Conservation (phyloP, 2,329 filamentous ascomycete species). For the Cadophora malorum region DNA sequence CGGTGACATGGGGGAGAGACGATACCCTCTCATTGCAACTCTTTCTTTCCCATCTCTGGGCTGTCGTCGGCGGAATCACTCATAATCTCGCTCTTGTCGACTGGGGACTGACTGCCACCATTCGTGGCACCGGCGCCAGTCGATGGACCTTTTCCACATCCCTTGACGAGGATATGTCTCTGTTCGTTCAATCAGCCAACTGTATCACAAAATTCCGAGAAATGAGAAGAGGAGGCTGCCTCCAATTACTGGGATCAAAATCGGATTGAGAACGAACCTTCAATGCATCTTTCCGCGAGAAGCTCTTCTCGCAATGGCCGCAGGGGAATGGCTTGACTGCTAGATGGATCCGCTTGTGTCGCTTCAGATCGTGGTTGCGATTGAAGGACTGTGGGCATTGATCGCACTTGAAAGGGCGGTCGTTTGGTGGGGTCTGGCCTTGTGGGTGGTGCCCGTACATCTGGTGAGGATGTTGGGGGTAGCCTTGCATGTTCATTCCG, state of each 20-base stretch:
- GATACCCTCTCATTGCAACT: constrained; percentile 28
- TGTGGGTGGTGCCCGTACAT: constrained; percentile 66
- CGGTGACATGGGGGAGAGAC: not conserved
- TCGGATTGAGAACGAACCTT: constrained; percentile 70
- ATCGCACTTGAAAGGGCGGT: constrained; percentile 94
- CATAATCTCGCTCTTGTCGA: constrained; percentile 42
- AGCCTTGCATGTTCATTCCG: constrained; percentile 49
- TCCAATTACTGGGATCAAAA: constrained; percentile 32
- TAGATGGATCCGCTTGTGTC: constrained; percentile 93
- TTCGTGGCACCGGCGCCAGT: constrained; percentile 33
- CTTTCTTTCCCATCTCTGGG: constrained; percentile 41
- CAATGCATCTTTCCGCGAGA: constrained; percentile 93
- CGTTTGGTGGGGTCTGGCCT: constrained; percentile 63
- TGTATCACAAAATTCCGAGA: constrained; percentile 5
- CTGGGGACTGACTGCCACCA: constrained; percentile 40
- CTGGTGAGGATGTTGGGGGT: constrained; percentile 57
- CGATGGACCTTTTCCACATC: constrained; percentile 59
- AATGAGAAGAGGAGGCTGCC: constrained; percentile 19
- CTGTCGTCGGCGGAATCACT: constrained; percentile 42
- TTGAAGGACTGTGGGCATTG: constrained; percentile 94
- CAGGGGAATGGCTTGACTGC: constrained; percentile 97
- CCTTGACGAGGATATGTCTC: constrained; percentile 72
- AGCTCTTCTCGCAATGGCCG: constrained; percentile 90
- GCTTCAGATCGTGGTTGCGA: constrained; percentile 93
- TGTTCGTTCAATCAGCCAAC: constrained; percentile 48